Conservation (phyloP, 495 filamentous ascomycete species). For the Cercophora newfieldiana region DNA sequence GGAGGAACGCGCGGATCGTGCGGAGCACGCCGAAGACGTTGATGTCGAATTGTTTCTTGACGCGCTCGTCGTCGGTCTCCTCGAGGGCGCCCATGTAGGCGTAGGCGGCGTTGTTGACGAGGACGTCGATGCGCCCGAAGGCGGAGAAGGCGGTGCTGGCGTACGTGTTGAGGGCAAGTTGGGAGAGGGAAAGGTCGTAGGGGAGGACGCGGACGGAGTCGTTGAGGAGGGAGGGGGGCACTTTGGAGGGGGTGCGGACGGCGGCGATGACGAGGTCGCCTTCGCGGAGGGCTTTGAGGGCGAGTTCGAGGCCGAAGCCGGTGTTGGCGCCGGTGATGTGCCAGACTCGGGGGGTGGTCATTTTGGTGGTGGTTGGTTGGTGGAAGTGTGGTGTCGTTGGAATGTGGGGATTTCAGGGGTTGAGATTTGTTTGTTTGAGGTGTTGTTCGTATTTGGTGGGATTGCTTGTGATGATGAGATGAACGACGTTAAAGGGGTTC, state of each 20-base stretch:
- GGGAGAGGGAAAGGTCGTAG: conserved; percentile 8
- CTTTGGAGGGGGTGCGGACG: conserved; percentile 24
- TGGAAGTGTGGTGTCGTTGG: not conserved
- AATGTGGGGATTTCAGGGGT: not conserved
- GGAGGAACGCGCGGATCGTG: conserved; percentile 48
- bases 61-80: conserved; percentile 29
- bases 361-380: conserved; percentile 4
- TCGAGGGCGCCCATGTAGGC: conserved; percentile 46
- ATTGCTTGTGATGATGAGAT: not conserved
- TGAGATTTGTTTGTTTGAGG: not conserved
- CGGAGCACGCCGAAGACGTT: conserved; percentile 50
- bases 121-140: conserved; percentile 48
- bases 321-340: conserved; percentile 57
- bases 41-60: conserved; percentile 36
- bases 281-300: conserved; percentile 40
- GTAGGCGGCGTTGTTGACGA: conserved; percentile 54
- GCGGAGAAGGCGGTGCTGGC: conserved; percentile 34
- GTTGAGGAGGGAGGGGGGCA: conserved; percentile 34
- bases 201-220: conserved; percentile 32
- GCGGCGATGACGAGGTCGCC: conserved; percentile 52
- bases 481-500: not conserved
- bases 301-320: conserved; percentile 52
- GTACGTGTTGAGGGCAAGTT: conserved; percentile 16
- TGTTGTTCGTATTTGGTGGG: not conserved
- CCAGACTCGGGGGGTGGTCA: conserved; percentile 28